Base-by-base conservation (phyloP, 2,329 filamentous ascomycete species). In the Colletotrichum agaves region DNA sequence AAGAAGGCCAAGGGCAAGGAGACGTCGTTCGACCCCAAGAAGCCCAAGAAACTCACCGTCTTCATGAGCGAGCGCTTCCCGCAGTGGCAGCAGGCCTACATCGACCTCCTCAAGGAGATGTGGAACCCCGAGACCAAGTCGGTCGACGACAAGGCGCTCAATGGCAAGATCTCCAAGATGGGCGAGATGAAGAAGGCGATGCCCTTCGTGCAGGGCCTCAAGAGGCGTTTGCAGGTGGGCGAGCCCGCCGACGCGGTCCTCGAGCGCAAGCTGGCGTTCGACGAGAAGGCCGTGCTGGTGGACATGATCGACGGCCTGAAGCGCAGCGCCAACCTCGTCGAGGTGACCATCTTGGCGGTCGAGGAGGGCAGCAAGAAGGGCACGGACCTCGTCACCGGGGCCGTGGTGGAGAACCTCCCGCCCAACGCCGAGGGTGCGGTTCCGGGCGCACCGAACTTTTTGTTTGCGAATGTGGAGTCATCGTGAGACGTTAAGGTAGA, bases 111-210 rank as follows among this genome's bases (percentile, higher is more conserved):
- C 17, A 88, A 89, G 71, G 86, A 92, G 74, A 83, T 88, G 69
- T 93, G 93, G 81, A 86, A 92, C 69, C 78, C 85, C 17, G 77
- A 75, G 70, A 88, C 82, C 71, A 83, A 92, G 71, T 82, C 83
- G 10, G 81, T 92, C 71, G 90, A 97, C 75, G 93, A 97, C 78
- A 97, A 97, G 83, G 89, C 88, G 63, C 83, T 98, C 52, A 92
- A 90, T 74, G 90, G 89, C 72, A 87, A 90, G 75, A 90, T 98
- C 65, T 89, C 89, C 73, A 97, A 97, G 84, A 85, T 93, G 75
- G 90, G 89, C 47, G 93, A 97, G 81, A 93, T 94, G 87, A 99
- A 98, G 88, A 96, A 97, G 82, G 95, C 94, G 2, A 98, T 98
- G 95, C 96, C 96, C 0, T 98, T 98, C 76, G 90, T 98, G 56